Evolutionary conservation across 106 monocot genomes (phyloP).

Genomic region (Chionographis japonica): DNA sequence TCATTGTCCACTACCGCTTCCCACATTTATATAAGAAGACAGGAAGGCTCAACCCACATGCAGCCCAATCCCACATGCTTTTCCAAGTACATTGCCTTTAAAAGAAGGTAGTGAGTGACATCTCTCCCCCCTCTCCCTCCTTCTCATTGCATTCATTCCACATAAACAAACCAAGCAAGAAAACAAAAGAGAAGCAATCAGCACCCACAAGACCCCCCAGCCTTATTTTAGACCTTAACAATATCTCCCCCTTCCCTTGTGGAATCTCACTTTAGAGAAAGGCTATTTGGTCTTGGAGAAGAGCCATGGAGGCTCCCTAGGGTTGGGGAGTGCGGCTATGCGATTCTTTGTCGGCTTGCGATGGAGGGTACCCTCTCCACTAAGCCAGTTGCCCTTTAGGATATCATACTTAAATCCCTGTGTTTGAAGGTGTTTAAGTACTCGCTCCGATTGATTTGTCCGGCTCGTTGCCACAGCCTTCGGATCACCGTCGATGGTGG

Average conservation of each 20-base stretch:
- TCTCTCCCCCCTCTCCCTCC: neutral
- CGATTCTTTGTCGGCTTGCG: constrained; percentile 34
- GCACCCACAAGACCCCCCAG: neutral
- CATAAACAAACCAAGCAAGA: too few species aligned
- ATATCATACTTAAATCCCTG: neutral
- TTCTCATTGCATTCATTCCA: neutral
- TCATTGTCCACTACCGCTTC: neutral
- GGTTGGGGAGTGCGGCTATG: constrained; percentile 13
- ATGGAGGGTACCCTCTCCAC: constrained; percentile 8
- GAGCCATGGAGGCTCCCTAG: constrained; percentile 1
- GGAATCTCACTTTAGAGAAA: constrained; percentile 19
- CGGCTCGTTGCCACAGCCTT: neutral
- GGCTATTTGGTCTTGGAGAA: constrained; percentile 1
- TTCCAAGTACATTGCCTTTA: constrained; percentile 10
- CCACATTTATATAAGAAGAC: neutral
- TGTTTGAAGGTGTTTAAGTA: neutral
- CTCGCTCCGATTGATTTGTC: too few species aligned
- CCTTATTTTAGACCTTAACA: neutral
- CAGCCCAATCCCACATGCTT: constrained; percentile 10
- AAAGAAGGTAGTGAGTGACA: neutral
- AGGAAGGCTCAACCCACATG: constrained; percentile 10
- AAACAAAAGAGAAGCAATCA: neutral
- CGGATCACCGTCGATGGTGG: neutral
- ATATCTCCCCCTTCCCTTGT: neutral
- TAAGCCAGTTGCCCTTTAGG: constrained; percentile 1